Percentiles rank a stretch among this genome's conserved stretches.
phyloP scores from a whole-genome alignment of 352 stramenopile genomes.

The Peronospora destructor region DNA sequence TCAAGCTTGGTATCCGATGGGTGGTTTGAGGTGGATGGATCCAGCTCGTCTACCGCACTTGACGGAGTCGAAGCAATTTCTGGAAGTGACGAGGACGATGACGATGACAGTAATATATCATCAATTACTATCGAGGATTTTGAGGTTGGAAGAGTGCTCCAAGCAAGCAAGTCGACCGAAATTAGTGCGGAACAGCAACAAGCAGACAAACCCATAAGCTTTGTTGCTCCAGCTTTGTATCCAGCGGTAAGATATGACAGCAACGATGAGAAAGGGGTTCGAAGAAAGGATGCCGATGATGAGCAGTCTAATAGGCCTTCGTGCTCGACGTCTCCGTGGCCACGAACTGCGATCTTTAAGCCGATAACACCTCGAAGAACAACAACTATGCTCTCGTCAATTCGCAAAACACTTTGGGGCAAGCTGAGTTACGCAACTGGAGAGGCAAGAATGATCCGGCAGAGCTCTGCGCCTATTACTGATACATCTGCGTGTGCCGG shows the following conservation, averaged over 20 bases:
- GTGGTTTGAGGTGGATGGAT: slow-evolving; percentile 36
- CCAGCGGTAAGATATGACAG: slow-evolving; percentile 15
- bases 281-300: slow-evolving; percentile 6
- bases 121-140: slow-evolving; percentile 62
- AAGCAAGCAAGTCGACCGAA: slow-evolving; percentile 2
- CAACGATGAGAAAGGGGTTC: slow-evolving; percentile 4
- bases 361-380: slow-evolving; percentile 23
- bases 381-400: slow-evolving; percentile 38
- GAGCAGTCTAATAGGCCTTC: slow-evolving; percentile 7
- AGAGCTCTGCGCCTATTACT: slow-evolving; percentile 18
- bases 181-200: not conserved
- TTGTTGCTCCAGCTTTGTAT: slow-evolving; percentile 24
- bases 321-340: slow-evolving; percentile 22
- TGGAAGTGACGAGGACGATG: slow-evolving; percentile 29
- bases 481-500: slow-evolving; percentile 6
- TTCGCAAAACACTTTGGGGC: slow-evolving; percentile 37
- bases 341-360: slow-evolving; percentile 13
- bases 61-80: slow-evolving; percentile 23
- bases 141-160: slow-evolving; percentile 33
- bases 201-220: not conserved
- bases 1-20: slow-evolving; percentile 33
- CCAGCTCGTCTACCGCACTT: slow-evolving; percentile 21
- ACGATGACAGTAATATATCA: slow-evolving; percentile 20
- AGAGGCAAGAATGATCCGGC: slow-evolving; percentile 21
- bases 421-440: slow-evolving; percentile 27